Conservation (phyloP, 164 flowering plant genomes). For the Macadamia tetraphylla region DNA sequence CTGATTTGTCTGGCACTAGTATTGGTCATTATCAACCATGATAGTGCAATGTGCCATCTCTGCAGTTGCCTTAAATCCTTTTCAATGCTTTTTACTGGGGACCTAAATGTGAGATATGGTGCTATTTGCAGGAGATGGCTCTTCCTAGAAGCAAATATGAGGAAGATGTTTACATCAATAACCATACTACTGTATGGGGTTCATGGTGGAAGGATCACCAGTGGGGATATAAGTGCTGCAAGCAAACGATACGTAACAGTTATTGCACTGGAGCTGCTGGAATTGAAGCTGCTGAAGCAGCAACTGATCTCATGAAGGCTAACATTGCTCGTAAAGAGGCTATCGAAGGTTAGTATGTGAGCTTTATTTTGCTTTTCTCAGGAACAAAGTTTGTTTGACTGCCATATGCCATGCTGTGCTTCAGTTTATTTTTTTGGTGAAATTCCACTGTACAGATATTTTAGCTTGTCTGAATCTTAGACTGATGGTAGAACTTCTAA, state of each 20-base stretch:
- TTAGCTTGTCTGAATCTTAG: too few species aligned
- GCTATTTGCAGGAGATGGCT: conserved; percentile 42
- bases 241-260: conserved; percentile 70
- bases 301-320: conserved; percentile 68
- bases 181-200: conserved; percentile 91
- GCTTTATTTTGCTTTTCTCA: background rate
- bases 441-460: too few species aligned
- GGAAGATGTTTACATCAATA: conserved; percentile 79
- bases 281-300: conserved; percentile 85
- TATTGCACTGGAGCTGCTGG: conserved; percentile 90
- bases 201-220: conserved; percentile 99
- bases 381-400: background rate
- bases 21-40: too few species aligned
- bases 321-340: conserved; percentile 81
- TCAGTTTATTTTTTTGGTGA: too few species aligned
- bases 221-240: conserved; percentile 96
- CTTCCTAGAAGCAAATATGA: conserved; percentile 90
- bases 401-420: background rate
- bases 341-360: conserved; percentile 45
- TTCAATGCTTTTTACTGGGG: background rate
- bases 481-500: too few species aligned
- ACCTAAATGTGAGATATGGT: conserved; percentile 1
- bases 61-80: background rate
- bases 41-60: too few species aligned
- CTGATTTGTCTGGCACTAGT: too few species aligned